Evolutionary conservation across 2,329 filamentous ascomycete genomes (phyloP).

Genomic region (Hypoxylon sp.): DNA sequence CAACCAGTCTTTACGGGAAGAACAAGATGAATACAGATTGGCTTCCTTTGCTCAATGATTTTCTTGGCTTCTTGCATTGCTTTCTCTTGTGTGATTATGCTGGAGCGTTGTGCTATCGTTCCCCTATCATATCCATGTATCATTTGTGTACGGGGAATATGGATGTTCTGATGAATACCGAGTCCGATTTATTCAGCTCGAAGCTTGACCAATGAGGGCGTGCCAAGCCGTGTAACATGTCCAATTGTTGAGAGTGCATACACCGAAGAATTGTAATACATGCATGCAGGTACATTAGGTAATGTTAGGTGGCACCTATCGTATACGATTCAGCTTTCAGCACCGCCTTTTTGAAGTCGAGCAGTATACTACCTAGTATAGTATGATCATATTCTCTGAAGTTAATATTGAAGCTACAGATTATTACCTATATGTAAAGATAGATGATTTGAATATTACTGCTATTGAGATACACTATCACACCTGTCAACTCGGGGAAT

Average conservation of each 20-base stretch:
- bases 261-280: no score
- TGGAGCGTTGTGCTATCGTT: neutral
- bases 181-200: neutral
- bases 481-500: neutral
- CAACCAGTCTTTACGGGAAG: conserved; percentile 39
- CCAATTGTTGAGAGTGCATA: neutral
- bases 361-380: no score
- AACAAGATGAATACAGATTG: conserved; percentile 23
- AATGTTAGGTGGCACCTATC: no score
- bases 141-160: neutral
- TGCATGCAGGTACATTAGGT: no score
- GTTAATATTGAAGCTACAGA: neutral
- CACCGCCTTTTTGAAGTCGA: no score
- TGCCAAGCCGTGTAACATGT: neutral
- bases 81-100: conserved; percentile 17
- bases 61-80: conserved; percentile 24
- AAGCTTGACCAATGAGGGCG: neutral
- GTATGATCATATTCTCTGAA: no score
- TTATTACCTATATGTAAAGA: neutral
- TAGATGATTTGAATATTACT: neutral
- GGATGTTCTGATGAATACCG: neutral
- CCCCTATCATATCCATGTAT: neutral
- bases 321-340: no score
- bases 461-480: neutral
- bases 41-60: conserved; percentile 42